These are phyloP conservation scores for Kazachstania kunashirensis DNA, from an alignment of 805 yeast genomes.

Conservation along the genomic window DNA sequence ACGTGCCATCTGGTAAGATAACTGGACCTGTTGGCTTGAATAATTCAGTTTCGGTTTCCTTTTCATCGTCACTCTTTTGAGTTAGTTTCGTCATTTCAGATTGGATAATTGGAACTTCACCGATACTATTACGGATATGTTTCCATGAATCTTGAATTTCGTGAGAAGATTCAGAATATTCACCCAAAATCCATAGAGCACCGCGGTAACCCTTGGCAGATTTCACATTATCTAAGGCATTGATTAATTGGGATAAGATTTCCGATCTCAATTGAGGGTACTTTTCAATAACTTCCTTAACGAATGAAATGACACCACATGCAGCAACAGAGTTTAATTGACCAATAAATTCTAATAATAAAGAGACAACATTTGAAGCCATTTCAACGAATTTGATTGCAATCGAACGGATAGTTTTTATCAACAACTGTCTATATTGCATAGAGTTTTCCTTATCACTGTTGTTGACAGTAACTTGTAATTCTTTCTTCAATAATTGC, in stretches of 20 bases:
- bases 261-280: conserved; percentile 68
- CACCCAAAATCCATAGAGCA: conserved; percentile 93
- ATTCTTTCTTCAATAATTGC: conserved; percentile 83
- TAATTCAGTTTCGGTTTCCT: conserved; percentile 22
- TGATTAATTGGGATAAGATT: conserved; percentile 54
- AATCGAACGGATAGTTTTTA: conserved; percentile 78
- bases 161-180: conserved; percentile 62
- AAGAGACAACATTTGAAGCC: conserved; percentile 82
- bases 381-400: conserved; percentile 85
- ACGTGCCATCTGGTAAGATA: conserved; percentile 96
- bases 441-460: conserved; percentile 66
- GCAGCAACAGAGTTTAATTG: conserved; percentile 83
- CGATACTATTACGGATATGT: conserved; percentile 69
- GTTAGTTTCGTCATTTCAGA: conserved; percentile 47
- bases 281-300: conserved; percentile 88
- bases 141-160: conserved; percentile 82
- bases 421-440: conserved; percentile 82
- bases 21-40: conserved; percentile 53
- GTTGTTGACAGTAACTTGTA: conserved; percentile 57
- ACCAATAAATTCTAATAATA: conserved; percentile 75
- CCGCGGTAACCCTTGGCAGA: conserved; percentile 91
- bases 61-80: conserved; percentile 29
- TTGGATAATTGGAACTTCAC: conserved; percentile 83
- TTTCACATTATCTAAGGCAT: conserved; percentile 54
- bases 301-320: conserved; percentile 78